phyloP scores from a whole-genome alignment of 2,329 filamentous ascomycete genomes.

The Pochonia chlamydosporia region DNA sequence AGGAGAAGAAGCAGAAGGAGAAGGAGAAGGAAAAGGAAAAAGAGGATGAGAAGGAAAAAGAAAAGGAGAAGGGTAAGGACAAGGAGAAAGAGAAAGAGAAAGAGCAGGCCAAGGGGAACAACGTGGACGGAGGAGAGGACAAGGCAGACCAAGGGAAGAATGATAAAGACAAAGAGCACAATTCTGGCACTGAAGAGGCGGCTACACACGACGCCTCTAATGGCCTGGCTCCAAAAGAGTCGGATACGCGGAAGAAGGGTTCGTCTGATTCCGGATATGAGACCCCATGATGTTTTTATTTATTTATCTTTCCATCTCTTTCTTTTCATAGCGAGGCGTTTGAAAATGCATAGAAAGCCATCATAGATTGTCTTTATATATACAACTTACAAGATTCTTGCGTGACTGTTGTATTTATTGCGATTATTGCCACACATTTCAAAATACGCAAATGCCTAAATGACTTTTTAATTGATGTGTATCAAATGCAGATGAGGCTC shows the following conservation, averaged over 20 bases:
- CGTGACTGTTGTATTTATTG: too few relatives aligned
- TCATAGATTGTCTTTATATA: not conserved
- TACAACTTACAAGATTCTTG: too few relatives aligned
- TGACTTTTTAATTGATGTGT: too few relatives aligned
- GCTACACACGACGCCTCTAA: too few relatives aligned
- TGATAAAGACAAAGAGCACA: conserved; percentile 3
- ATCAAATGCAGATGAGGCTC: too few relatives aligned
- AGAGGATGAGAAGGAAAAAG: not conserved
- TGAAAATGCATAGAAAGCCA: not conserved
- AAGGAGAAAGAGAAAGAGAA: conserved; percentile 7
- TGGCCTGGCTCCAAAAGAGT: not conserved
- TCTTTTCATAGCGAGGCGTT: not conserved
- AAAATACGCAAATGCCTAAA: too few relatives aligned
- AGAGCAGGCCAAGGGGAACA: not conserved
- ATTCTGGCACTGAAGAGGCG: not conserved
- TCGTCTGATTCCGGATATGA: conserved; percentile 29
- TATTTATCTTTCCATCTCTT: not conserved
- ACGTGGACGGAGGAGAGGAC: not conserved
- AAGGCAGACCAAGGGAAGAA: not conserved
- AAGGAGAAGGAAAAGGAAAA: not conserved
- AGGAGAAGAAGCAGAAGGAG: conserved; percentile 14
- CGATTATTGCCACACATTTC: too few relatives aligned
- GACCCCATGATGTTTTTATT: conserved; percentile 18
- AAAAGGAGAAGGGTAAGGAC: not conserved
- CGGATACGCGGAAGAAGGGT: conserved; percentile 16